Conservation (phyloP, 2,329 filamentous ascomycete species). For the Ascosphaera aggregata region DNA sequence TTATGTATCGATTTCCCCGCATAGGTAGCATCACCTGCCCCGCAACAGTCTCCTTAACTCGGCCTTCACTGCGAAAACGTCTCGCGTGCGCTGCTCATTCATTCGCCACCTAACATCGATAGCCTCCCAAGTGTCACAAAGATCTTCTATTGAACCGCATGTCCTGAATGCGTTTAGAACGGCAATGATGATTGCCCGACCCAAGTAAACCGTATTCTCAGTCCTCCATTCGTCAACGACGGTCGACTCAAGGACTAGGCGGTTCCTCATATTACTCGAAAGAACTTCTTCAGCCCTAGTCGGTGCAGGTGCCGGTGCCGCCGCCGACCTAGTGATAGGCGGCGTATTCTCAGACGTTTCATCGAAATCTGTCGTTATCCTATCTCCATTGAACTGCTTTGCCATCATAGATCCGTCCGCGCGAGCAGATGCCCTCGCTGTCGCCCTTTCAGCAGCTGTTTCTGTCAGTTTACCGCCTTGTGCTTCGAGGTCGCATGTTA, state of each 20-base stretch:
- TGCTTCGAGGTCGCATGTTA: slow-evolving; percentile 3
- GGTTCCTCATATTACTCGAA: background rate
- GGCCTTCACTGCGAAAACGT: slow-evolving; percentile 15
- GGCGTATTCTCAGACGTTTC: background rate
- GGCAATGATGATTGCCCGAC: slow-evolving; percentile 16
- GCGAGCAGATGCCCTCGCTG: background rate
- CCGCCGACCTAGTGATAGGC: background rate
- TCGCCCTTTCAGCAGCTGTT: background rate
- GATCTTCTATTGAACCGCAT: slow-evolving; percentile 14
- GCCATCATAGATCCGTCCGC: background rate
- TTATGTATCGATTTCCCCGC: background rate
- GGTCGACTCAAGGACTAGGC: background rate
- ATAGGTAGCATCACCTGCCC: background rate
- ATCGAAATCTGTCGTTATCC: background rate
- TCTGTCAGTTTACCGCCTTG: background rate
- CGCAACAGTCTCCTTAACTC: slow-evolving; percentile 15
- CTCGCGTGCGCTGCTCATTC: slow-evolving; percentile 13
- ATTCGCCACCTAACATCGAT: slow-evolving; percentile 19
- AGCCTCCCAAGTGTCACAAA: slow-evolving; percentile 17
- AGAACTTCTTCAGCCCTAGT: background rate
- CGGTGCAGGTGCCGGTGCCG: background rate
- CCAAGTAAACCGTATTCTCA: slow-evolving; percentile 19
- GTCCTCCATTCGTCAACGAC: slow-evolving; percentile 11
- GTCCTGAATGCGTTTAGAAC: slow-evolving; percentile 18
- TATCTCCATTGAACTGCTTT: background rate